Base-by-base conservation (phyloP, 495 filamentous ascomycete species). In the Amniculicola lignicola region DNA sequence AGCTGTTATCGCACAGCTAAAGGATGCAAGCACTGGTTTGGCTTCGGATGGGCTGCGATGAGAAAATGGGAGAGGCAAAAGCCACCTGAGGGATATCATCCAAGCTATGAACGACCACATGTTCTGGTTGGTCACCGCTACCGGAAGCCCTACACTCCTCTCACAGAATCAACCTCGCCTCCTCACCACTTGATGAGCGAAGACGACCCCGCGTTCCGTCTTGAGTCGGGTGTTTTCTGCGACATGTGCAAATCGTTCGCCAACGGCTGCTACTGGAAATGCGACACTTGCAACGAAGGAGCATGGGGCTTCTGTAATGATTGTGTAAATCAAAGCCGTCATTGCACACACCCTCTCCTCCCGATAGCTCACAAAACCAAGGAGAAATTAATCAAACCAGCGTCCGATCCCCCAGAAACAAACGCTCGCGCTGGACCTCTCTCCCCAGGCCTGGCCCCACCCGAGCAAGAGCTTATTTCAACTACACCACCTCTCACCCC, bases 271-370 rank as follows among this genome's bases (percentile, higher is more conserved):
- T 90, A 84, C 66, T 96, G 89, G 90, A 80, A 85, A 53, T 96
- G 90, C 68, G 80, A 81, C 49, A 60, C 74, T 31, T 96, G 90
- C 70, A 94, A 95, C 62, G 84, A 91, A 48, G 90, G 87, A 22
- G 89, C 90, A 63, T 96, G 90, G 90, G 90, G 90, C 0, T 95
- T 88, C 63, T 96, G 90, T 71, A 85, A 85, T 54, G 65, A 70
- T 51, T 96, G 90, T 64, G 88, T 95, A 23, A 88, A 88, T 39
- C 81, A 82, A 68, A 87, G 84, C 11, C 75, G 75, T 37, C 83
- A 81, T 59, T 96, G 90, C 71, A 87, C 82, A 0, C 90, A 96
- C 63, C 73, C 83, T 0, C 72, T 96, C 0, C 73, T 92, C 1
- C 87, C 90, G 2, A 70, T 91, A 19, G 69, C 78, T 14, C 75